A percentile compares a stretch with the other conserved stretches of the same genome.
Conservation (phyloP, 371 early-diverging fungal genomes). For the Haplosporangium sp. region DNA sequence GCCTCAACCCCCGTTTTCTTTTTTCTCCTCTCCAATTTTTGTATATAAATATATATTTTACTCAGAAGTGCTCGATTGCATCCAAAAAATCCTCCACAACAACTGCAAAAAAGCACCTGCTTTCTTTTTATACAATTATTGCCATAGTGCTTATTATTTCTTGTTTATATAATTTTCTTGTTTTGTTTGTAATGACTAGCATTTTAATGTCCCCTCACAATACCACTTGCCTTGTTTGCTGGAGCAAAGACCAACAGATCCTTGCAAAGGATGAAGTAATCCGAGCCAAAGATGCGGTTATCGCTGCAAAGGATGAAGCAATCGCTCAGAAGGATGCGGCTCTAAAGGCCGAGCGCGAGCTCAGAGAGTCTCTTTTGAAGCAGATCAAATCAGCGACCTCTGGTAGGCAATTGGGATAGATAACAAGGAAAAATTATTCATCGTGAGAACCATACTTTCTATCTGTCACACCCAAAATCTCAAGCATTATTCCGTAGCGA, state of each 20-base stretch:
- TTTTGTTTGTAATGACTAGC: not conserved
- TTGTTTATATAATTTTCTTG: not conserved
- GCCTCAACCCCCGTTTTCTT: not conserved
- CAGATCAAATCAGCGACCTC: conserved; percentile 32
- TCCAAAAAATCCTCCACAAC: not conserved
- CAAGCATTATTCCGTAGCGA: too few species aligned
- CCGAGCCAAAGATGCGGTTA: conserved; percentile 41
- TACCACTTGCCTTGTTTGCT: conserved; percentile 24
- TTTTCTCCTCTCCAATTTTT: not conserved
- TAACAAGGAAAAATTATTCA: too few species aligned
- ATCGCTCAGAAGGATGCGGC: conserved; percentile 43
- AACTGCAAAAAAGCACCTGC: not conserved
- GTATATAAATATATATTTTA: too few species aligned
- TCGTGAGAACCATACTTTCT: too few species aligned
- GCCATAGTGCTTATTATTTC: not conserved
- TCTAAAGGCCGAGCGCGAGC: conserved; percentile 37
- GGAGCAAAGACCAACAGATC: conserved; percentile 43
- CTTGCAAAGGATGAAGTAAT: conserved; percentile 43
- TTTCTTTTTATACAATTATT: not conserved
- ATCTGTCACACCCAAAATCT: too few species aligned
- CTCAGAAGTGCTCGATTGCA: not conserved
- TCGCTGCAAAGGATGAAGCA: conserved; percentile 47
- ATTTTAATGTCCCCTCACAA: not conserved
- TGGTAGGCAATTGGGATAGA: conserved; percentile 15
- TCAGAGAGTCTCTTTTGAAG: conserved; percentile 34